Percentiles rank a stretch among this genome's conserved stretches.
These are phyloP conservation scores for Helianthus annuus DNA, from an alignment of 129 eudicot genomes.

Conservation along the genomic window HanXRQr2.0-SUNRISE NC_035441.2:111085951-111086450, in stretches of 20 bases:
- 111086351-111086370: slow-evolving; percentile 95
- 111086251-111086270: slow-evolving; percentile 84
- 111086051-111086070: slow-evolving; percentile 20
- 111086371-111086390: slow-evolving; percentile 38
- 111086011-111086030: slow-evolving; percentile 27
- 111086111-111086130: slow-evolving; percentile 19
- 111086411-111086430: neutral
- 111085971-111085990: neutral
- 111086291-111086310: slow-evolving; percentile 94
- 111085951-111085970: neutral
- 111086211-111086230: slow-evolving; percentile 49
- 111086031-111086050: slow-evolving; percentile 18
- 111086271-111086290: slow-evolving; percentile 93
- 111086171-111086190: slow-evolving; percentile 15
- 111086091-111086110: slow-evolving; percentile 22
- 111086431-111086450: neutral
- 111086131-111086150: slow-evolving; percentile 10
- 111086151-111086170: slow-evolving; percentile 13
- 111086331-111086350: slow-evolving; percentile 90
- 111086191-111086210: slow-evolving; percentile 46
- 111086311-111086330: slow-evolving; percentile 94
- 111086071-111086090: slow-evolving; percentile 15
- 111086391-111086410: neutral
- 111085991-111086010: neutral
- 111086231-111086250: slow-evolving; percentile 49